Conservation (phyloP, 371 early-diverging fungal species). For the Quaeritorhiza haematococci region DNA sequence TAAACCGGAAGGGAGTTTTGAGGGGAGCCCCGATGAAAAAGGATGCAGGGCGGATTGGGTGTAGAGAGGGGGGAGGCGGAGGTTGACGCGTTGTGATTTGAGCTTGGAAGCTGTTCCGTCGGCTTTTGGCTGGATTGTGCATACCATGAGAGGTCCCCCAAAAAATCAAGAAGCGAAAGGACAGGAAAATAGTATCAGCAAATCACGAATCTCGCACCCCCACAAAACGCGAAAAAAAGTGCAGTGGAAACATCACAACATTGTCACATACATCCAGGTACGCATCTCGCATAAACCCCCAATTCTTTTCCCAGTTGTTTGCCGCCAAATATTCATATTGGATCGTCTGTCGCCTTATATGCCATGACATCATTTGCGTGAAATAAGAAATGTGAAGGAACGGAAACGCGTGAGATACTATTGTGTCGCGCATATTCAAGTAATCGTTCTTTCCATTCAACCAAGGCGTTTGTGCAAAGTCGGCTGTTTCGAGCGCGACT, state of each 20-base stretch:
- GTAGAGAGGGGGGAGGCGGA: slow-evolving; percentile 8
- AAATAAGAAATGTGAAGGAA: too few relatives aligned
- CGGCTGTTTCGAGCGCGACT: background rate
- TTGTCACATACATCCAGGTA: slow-evolving; percentile 16
- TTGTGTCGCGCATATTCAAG: too few relatives aligned
- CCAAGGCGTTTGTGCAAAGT: too few relatives aligned
- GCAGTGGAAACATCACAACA: background rate
- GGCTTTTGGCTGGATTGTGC: too few relatives aligned
- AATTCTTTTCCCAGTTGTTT: slow-evolving; percentile 36
- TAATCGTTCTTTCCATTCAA: too few relatives aligned
- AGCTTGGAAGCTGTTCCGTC: too few relatives aligned
- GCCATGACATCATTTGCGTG: too few relatives aligned
- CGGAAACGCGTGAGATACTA: too few relatives aligned
- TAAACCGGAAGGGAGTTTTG: slow-evolving; percentile 36
- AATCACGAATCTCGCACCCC: background rate
- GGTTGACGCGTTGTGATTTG: slow-evolving; percentile 1
- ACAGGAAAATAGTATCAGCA: background rate
- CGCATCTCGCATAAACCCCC: slow-evolving; percentile 43
- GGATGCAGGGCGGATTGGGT: slow-evolving; percentile 3
- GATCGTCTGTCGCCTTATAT: slow-evolving; percentile 37
- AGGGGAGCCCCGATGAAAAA: slow-evolving; percentile 34
- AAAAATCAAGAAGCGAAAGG: background rate
- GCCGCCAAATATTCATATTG: slow-evolving; percentile 37
- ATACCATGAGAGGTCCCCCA: background rate
- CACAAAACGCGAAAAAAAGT: background rate